These are phyloP conservation scores for Claviceps cyperi DNA, from an alignment of 2,329 filamentous ascomycete genomes.

Conservation along the genomic window DNA sequence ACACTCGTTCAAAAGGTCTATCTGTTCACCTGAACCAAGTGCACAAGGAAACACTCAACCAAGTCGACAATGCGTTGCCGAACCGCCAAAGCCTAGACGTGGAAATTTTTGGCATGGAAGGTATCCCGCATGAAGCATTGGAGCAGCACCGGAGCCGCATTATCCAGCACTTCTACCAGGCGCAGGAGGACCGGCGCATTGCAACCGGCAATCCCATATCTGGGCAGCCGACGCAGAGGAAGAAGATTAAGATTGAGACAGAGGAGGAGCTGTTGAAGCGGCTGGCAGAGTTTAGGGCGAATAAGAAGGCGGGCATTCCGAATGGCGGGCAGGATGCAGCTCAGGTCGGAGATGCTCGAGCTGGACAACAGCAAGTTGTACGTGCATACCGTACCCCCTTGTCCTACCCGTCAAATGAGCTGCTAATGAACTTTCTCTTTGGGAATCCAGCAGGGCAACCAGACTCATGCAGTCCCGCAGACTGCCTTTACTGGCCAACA, in stretches of 20 bases:
- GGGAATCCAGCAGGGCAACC: conserved; percentile 5
- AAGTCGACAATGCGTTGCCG: conserved; percentile 83
- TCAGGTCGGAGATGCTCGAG: background rate
- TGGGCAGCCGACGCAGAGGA: conserved; percentile 44
- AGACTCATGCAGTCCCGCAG: conserved; percentile 11
- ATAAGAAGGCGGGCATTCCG: conserved; percentile 22
- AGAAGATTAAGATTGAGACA: conserved; percentile 60
- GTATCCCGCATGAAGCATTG: conserved; percentile 74
- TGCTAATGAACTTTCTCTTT: background rate
- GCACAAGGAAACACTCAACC: conserved; percentile 79
- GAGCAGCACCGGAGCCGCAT: conserved; percentile 78
- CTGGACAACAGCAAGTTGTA: conserved; percentile 15
- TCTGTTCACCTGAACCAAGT: conserved; percentile 97
- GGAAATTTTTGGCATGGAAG: conserved; percentile 98
- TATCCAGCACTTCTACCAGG: conserved; percentile 70
- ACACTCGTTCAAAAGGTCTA: conserved; percentile 46
- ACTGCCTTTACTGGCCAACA: conserved; percentile 12
- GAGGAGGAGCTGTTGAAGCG: conserved; percentile 67
- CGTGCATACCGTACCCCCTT: background rate
- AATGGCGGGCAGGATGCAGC: conserved; percentile 1
- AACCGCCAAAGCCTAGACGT: conserved; percentile 76
- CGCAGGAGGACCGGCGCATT: conserved; percentile 67
- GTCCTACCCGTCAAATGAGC: background rate
- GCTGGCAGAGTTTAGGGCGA: conserved; percentile 61
- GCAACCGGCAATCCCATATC: conserved; percentile 73